Evolutionary conservation across 2,329 filamentous ascomycete species (phyloP).

Genomic region (Malbranchea cinnamomea): DNA sequence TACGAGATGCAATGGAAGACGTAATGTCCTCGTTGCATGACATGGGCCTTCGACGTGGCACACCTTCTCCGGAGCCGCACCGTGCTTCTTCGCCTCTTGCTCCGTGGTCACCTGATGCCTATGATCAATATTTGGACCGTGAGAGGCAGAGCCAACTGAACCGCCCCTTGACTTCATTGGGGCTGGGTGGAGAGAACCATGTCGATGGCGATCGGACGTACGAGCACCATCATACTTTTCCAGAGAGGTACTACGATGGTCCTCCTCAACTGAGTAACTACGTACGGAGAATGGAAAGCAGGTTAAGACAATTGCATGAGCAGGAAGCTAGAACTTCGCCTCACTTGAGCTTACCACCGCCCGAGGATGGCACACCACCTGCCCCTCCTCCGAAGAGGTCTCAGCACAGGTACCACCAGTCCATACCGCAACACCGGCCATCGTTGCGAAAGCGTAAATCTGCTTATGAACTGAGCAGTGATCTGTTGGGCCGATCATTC

Average conservation of each 20-base stretch:
- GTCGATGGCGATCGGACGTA: constrained; percentile 40
- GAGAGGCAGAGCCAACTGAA: constrained; percentile 21
- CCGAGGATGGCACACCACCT: constrained; percentile 37
- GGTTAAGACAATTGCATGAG: constrained; percentile 55
- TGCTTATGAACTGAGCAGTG: constrained; percentile 60
- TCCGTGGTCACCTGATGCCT: constrained; percentile 85
- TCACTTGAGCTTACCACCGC: constrained; percentile 39
- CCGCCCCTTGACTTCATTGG: constrained; percentile 61
- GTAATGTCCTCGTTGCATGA: constrained; percentile 91
- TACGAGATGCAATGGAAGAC: constrained; percentile 93
- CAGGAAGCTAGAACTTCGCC: constrained; percentile 25
- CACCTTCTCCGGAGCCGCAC: constrained; percentile 37
- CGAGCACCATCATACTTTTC: constrained; percentile 31
- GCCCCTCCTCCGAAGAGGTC: constrained; percentile 47
- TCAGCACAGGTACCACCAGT: constrained; percentile 19
- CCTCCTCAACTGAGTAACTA: constrained; percentile 69
- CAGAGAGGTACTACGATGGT: constrained; percentile 39
- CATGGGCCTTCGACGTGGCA: constrained; percentile 50
- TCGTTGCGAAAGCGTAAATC: constrained; percentile 28
- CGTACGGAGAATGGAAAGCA: constrained; percentile 80
- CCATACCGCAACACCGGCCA: constrained; percentile 24
- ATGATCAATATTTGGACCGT: constrained; percentile 38
- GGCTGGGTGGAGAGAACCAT: constrained; percentile 41
- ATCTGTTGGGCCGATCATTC: constrained; percentile 59
- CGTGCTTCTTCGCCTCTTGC: constrained; percentile 38